Percentiles rank a stretch among this genome's conserved stretches.
phyloP scores from a whole-genome alignment of 2,329 filamentous ascomycete genomes.

The Alternaria triticimaculans region DNA sequence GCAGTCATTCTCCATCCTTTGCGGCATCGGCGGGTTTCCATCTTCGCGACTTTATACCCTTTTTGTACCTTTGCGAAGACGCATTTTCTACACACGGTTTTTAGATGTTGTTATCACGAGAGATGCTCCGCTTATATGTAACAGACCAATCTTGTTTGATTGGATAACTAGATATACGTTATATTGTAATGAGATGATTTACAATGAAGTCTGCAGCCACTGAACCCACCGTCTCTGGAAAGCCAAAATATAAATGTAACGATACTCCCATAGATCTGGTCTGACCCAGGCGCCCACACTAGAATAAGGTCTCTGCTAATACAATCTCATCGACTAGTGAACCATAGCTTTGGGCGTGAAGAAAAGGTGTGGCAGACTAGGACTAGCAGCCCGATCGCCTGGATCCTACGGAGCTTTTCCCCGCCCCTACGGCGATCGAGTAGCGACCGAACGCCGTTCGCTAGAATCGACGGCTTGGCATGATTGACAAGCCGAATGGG shows the following conservation, averaged over 20 bases:
- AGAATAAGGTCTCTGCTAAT: neutral
- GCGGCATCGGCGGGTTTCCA: neutral
- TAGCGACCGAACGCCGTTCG: constrained; percentile 2
- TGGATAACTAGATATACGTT: neutral
- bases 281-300: neutral
- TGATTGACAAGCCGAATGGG: neutral
- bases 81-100: neutral
- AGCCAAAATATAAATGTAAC: neutral
- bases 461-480: constrained; percentile 5
- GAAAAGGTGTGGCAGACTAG: neutral
- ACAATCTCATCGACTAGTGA: neutral
- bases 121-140: neutral
- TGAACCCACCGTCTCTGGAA: neutral
- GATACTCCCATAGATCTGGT: neutral
- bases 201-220: neutral
- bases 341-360: neutral
- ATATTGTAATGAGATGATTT: neutral
- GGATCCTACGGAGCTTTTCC: neutral
- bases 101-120: neutral
- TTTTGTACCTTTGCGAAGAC: neutral
- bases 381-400: neutral
- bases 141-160: neutral
- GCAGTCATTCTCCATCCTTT: neutral
- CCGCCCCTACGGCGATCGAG: neutral
- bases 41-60: constrained; percentile 3